Percentiles rank a stretch among this genome's conserved stretches.
Conservation (phyloP, 2,329 filamentous ascomycete species). For the Fusarium solani-melongenae region DNA sequence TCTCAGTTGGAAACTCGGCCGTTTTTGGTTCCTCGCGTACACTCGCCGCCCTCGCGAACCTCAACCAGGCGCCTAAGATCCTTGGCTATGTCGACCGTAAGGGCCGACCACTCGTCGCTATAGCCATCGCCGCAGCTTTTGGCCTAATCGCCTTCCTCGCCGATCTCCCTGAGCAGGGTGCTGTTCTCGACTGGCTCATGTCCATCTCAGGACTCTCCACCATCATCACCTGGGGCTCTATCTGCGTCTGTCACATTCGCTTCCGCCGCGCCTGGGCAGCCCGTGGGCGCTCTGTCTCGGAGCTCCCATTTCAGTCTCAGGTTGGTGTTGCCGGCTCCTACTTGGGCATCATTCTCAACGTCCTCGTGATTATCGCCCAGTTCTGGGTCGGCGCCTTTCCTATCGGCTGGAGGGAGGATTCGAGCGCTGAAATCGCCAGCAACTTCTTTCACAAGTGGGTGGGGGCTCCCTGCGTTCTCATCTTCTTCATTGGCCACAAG, state of each 20-base stretch:
- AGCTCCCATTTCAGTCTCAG: slow-evolving; percentile 85
- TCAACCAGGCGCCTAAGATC: slow-evolving; percentile 81
- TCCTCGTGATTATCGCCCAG: slow-evolving; percentile 81
- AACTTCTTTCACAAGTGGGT: slow-evolving; percentile 82
- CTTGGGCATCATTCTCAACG: slow-evolving; percentile 80
- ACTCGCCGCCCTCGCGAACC: slow-evolving; percentile 88
- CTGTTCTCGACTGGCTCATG: slow-evolving; percentile 83
- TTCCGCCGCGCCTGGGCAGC: slow-evolving; percentile 84
- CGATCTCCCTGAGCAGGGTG: slow-evolving; percentile 67
- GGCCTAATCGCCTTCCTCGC: slow-evolving; percentile 84
- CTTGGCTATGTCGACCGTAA: slow-evolving; percentile 85
- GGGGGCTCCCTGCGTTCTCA: slow-evolving; percentile 73
- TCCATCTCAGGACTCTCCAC: slow-evolving; percentile 78
- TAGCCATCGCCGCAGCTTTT: slow-evolving; percentile 72
- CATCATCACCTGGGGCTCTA: slow-evolving; percentile 84
- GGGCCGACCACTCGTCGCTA: slow-evolving; percentile 82
- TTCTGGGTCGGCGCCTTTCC: slow-evolving; percentile 91
- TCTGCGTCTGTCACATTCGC: slow-evolving; percentile 91
- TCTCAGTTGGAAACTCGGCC: slow-evolving; percentile 91
- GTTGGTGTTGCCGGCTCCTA: slow-evolving; percentile 84
- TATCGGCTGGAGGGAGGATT: slow-evolving; percentile 64
- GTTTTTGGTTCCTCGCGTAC: slow-evolving; percentile 93
- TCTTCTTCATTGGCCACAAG: slow-evolving; percentile 81
- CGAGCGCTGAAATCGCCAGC: slow-evolving; percentile 59
- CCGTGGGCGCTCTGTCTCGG: slow-evolving; percentile 75